phyloP scores from a whole-genome alignment of 2,329 filamentous ascomycete species.

The Sporothrix brunneoviolacea region DNA sequence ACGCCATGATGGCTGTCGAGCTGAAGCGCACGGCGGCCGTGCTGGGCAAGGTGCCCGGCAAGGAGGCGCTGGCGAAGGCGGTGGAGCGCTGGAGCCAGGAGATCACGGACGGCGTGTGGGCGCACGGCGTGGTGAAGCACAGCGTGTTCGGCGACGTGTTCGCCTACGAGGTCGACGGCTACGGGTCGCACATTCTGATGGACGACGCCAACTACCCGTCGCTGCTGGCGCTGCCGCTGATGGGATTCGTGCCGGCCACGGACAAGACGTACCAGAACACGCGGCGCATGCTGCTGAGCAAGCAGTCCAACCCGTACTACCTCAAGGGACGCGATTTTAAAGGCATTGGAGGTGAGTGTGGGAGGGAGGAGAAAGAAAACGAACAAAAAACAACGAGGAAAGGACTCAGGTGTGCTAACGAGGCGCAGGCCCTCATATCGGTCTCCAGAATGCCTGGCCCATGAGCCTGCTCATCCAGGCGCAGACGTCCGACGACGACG shows the following conservation, averaged over 20 bases:
- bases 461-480: slow-evolving; percentile 92
- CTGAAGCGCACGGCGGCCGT: slow-evolving; percentile 66
- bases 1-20: slow-evolving; percentile 93
- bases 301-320: slow-evolving; percentile 80
- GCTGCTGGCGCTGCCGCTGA: slow-evolving; percentile 67
- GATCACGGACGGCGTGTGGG: slow-evolving; percentile 72
- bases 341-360: slow-evolving; percentile 88
- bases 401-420: too few relatives aligned
- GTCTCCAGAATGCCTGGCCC: slow-evolving; percentile 87
- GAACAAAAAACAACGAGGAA: too few relatives aligned
- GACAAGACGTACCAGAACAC: slow-evolving; percentile 82
- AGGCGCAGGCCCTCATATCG: slow-evolving; percentile 72
- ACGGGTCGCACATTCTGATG: slow-evolving; percentile 76
- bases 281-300: slow-evolving; percentile 66
- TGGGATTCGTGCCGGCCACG: slow-evolving; percentile 62
- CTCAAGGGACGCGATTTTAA: slow-evolving; percentile 68
- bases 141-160: slow-evolving; percentile 72
- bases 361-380: too few relatives aligned
- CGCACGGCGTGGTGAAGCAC: slow-evolving; percentile 75
- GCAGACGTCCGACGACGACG: slow-evolving; percentile 77
- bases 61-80: slow-evolving; percentile 38
- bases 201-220: slow-evolving; percentile 86
- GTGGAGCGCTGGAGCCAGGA: slow-evolving; percentile 52
- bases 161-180: slow-evolving; percentile 83
- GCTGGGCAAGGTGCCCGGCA: slow-evolving; percentile 44